A percentile compares a stretch with the other conserved stretches of the same genome.
Conservation (phyloP, 768 basidiomycete species). For the Mycena crocata region DNA sequence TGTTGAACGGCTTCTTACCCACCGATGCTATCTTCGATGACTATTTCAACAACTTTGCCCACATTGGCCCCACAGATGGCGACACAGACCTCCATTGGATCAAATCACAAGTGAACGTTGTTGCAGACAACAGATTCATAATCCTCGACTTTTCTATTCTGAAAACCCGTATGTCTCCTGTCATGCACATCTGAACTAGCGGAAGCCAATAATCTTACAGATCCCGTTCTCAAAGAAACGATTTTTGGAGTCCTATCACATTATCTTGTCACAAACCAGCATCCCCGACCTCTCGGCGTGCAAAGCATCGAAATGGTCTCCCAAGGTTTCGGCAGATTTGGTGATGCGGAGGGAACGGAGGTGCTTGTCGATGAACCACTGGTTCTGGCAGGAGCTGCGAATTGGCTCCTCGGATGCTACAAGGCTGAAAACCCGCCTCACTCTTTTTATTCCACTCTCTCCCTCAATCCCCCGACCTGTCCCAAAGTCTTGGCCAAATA, state of each 20-base stretch:
- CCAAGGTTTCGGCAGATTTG: background rate
- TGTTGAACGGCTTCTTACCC: background rate
- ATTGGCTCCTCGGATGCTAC: background rate
- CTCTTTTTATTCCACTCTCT: background rate
- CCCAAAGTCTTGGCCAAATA: background rate
- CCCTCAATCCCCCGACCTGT: background rate
- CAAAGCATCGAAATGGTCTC: background rate
- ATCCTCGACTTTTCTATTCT: background rate
- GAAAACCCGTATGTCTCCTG: background rate
- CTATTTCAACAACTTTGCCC: background rate
- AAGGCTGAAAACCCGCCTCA: no score
- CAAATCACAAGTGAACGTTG: background rate
- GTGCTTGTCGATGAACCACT: background rate
- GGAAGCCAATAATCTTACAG: background rate
- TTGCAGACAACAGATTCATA: background rate
- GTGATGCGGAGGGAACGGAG: background rate
- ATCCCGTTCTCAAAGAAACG: background rate
- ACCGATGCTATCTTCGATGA: conserved; percentile 4
- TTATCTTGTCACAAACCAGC: background rate
- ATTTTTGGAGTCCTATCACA: background rate
- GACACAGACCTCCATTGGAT: background rate
- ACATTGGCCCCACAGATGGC: background rate
- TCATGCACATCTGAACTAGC: background rate
- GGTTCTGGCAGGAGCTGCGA: background rate
- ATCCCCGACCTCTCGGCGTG: background rate